These are phyloP conservation scores for Pontederia paniculata DNA, from an alignment of 176 grass and related monocot genomes.

Conservation along the genomic window DNA sequence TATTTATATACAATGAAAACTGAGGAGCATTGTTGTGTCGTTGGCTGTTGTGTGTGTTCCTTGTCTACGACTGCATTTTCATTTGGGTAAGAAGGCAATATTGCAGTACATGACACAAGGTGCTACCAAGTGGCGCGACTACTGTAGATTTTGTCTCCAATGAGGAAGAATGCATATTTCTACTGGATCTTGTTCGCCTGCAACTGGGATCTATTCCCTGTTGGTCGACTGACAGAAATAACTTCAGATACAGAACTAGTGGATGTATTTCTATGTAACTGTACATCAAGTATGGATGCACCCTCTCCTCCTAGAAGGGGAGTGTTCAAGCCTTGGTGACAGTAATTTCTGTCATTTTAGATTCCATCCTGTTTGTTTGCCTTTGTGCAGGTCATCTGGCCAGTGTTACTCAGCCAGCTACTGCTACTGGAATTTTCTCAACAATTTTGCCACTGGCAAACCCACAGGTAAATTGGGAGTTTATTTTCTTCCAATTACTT, in stretches of 20 bases:
- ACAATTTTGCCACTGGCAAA: slow-evolving; percentile 14
- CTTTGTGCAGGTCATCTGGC: slow-evolving; percentile 10
- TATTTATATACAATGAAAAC: slow-evolving; percentile 12
- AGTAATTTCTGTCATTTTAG: background rate
- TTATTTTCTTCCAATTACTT: background rate
- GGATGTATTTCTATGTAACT: slow-evolving; percentile 10
- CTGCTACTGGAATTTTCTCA: slow-evolving; percentile 8
- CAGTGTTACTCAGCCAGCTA: slow-evolving; percentile 10
- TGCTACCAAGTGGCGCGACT: slow-evolving; percentile 17
- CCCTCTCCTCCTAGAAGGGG: background rate
- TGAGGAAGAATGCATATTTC: slow-evolving; percentile 8
- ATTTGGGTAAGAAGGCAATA: slow-evolving; percentile 24
- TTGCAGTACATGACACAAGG: slow-evolving; percentile 14
- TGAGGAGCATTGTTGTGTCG: slow-evolving; percentile 28
- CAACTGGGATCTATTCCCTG: slow-evolving; percentile 11
- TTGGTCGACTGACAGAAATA: slow-evolving; percentile 25
- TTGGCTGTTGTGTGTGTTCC: slow-evolving; percentile 28
- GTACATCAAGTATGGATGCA: slow-evolving; percentile 6
- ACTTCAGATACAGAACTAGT: slow-evolving; percentile 10
- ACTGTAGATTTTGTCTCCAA: slow-evolving; percentile 22
- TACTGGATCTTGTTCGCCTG: slow-evolving; percentile 19
- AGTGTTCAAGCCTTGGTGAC: background rate
- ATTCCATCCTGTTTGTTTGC: background rate
- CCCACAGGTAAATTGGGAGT: slow-evolving; percentile 6
- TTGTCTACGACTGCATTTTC: slow-evolving; percentile 22